Evolutionary conservation across 176 grass and related monocot genomes (phyloP).

Genomic region (Oryza meyeriana): DNA sequence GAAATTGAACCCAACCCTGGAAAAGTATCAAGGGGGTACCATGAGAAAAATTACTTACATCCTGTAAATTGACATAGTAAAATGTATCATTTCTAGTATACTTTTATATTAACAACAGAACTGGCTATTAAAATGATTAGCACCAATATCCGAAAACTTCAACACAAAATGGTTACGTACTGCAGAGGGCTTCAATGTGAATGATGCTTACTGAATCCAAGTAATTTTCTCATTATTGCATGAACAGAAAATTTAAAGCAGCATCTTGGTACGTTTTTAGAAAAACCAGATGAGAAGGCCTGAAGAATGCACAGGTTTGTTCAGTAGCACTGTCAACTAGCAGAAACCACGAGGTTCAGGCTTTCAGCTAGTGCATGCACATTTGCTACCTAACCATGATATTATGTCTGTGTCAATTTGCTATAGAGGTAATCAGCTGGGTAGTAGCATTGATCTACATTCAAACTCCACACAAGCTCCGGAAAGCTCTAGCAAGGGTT

Average conservation of each 20-base stretch:
- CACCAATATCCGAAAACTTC: neutral
- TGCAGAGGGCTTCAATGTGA: neutral
- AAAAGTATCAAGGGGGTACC: constrained; percentile 27
- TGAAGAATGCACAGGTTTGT: neutral
- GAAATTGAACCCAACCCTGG: constrained; percentile 92
- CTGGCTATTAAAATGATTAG: neutral
- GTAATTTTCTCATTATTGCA: neutral
- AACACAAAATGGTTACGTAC: neutral
- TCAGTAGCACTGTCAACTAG: neutral
- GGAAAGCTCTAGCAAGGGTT: neutral
- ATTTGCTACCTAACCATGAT: neutral
- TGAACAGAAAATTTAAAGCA: neutral
- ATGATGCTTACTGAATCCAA: neutral
- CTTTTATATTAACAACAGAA: neutral
- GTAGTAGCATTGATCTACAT: neutral
- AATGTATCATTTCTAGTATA: neutral
- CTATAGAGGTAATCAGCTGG: neutral
- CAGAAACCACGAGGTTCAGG: neutral
- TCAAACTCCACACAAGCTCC: neutral
- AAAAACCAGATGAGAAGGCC: neutral
- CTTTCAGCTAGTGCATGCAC: neutral
- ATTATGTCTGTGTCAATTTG: neutral
- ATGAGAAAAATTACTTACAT: constrained; percentile 16
- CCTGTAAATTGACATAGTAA: constrained; percentile 1
- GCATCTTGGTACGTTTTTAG: neutral